phyloP scores from a whole-genome alignment of 2,329 filamentous ascomycete species.

The Hymenotorrendiella dingleyae region DNA sequence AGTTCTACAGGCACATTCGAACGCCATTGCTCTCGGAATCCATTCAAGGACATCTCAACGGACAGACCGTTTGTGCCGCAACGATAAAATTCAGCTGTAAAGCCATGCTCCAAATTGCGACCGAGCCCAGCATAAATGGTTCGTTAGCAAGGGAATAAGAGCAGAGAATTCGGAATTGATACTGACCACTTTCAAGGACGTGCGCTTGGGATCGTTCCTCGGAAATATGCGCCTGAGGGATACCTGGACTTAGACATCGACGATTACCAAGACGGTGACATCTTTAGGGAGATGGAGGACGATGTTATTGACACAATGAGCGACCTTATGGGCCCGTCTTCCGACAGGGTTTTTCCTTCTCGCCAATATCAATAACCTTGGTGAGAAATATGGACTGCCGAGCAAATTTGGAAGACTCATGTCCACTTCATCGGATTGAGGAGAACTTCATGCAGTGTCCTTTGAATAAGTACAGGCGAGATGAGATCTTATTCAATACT shows the following conservation, averaged over 20 bases:
- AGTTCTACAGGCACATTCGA: constrained; percentile 2
- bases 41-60: not conserved
- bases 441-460: too few species aligned
- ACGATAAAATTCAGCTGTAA: not conserved
- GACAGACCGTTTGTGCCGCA: not conserved
- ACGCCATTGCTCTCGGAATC: constrained; percentile 1
- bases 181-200: not conserved
- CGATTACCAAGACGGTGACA: not conserved
- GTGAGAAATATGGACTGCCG: too few species aligned
- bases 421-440: too few species aligned
- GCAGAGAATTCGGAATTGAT: not conserved
- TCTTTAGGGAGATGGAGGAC: constrained; percentile 1
- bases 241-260: constrained; percentile 4
- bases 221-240: not conserved
- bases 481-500: not conserved
- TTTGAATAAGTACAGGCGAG: too few species aligned
- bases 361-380: too few species aligned
- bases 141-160: too few species aligned
- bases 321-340: too few species aligned
- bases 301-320: constrained; percentile 1
- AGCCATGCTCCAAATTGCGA: not conserved
- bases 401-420: too few species aligned
- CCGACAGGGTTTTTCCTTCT: too few species aligned
- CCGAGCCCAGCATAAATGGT: constrained; percentile 2
- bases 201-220: not conserved